phyloP scores from a whole-genome alignment of 441 rosid species.

The Mallotus repandus region DNA sequence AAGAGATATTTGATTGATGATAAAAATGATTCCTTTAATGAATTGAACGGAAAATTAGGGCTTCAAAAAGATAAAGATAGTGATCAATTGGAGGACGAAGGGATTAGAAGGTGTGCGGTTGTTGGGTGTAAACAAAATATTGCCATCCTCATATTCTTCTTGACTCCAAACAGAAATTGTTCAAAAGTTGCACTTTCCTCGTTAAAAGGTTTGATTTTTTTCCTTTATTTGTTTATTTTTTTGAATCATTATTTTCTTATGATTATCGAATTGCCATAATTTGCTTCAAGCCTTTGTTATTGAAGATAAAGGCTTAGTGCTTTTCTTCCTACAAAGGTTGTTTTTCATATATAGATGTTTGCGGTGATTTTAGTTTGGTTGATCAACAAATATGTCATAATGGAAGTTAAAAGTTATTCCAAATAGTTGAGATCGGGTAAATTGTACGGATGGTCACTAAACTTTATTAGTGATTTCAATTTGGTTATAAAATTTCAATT shows the following conservation, averaged over 20 bases:
- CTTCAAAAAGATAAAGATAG: conserved; percentile 7
- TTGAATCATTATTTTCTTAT: too few species aligned
- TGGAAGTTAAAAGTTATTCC: background rate
- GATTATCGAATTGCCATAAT: too few species aligned
- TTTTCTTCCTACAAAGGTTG: too few species aligned
- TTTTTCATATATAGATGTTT: background rate
- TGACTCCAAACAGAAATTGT: conserved; percentile 45
- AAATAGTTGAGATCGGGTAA: background rate
- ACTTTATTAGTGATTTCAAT: too few species aligned
- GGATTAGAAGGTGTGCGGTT: conserved; percentile 30
- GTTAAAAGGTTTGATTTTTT: conserved; percentile 38
- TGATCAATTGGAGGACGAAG: conserved; percentile 9
- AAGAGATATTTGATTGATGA: background rate
- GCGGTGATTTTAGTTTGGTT: background rate
- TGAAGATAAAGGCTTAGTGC: too few species aligned
- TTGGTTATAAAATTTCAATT: too few species aligned
- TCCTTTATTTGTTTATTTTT: background rate
- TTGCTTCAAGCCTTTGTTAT: too few species aligned
- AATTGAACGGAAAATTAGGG: conserved; percentile 15
- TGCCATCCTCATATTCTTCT: conserved; percentile 42
- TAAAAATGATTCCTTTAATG: background rate
- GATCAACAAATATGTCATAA: too few species aligned
- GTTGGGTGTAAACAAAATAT: conserved; percentile 37
- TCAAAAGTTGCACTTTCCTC: conserved; percentile 37
- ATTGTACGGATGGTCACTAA: too few species aligned